Evolutionary conservation across 179 eudicot genomes (phyloP), one percentile per base, ranked within the genome.

Genomic region (Silene coronaria): DNA sequence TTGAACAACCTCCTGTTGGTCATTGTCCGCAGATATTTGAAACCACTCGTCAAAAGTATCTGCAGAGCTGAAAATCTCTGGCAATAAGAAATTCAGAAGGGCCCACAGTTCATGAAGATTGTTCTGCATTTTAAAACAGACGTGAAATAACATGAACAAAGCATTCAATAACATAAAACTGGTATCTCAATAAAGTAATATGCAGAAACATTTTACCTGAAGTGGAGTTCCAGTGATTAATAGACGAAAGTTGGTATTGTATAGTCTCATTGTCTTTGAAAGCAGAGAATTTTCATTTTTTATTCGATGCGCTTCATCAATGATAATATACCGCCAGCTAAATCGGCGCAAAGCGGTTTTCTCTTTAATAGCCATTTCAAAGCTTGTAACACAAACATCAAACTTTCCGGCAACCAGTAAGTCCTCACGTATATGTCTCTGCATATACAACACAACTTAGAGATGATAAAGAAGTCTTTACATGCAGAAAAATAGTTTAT

Each of bases 41-140:
- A 95, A 95, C 99, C 96, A 95, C 73, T 95, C 99, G 59, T 95
- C 99, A 79, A 94, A 94, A 61, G 97, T 91, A 77, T 95, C 99
- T 5, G 99, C 95, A 28, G 96, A 95, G 76, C 99, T 95, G 81
- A 95, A 95, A 70, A 95, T 90, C 85, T 95, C 99, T 1, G 99
- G 99, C 80, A 95, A 88, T 60, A 95, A 85, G 81, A 95, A 95
- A 89, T 95, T 92, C 77, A 95, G 91, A 57, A 95, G 97, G 32
- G 97, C 82, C 99, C 99, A 95, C 67, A 95, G 88, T 75, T 95
- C 99, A 74, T 95, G 97, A 79, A 94, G 99, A 85, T 95, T 95
- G 81, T 95, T 95, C 97, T 95, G 97, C 88, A 86, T 26, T 85
- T 61, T 34, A 75, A 76, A 67, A 70, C 23, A 57, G 21, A 42